These are phyloP conservation scores for Globisporangium rhizosaccharum DNA, from an alignment of 352 stramenopile species.

Conservation along the genomic window DNA sequence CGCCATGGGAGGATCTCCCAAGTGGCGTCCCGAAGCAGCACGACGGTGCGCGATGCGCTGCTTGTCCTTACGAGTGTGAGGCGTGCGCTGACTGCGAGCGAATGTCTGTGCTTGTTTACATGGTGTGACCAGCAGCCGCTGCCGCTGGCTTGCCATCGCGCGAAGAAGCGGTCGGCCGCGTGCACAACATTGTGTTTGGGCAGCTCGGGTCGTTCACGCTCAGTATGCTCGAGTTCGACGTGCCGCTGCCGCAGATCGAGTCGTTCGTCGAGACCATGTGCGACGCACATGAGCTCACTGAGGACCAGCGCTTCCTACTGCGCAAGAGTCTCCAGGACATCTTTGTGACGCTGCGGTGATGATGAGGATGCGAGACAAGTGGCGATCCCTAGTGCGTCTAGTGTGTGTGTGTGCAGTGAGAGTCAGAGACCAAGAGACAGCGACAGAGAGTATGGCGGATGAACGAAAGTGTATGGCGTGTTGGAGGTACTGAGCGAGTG, in stretches of 20 bases:
- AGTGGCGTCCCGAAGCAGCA: conserved; percentile 38
- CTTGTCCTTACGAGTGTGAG: not conserved
- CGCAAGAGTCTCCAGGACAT: conserved; percentile 81
- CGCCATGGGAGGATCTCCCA: conserved; percentile 75
- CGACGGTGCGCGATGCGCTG: conserved; percentile 22
- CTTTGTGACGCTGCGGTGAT: conserved; percentile 35
- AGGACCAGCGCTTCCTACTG: conserved; percentile 80
- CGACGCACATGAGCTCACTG: conserved; percentile 78
- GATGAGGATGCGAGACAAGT: not conserved
- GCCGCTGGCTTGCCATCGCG: conserved; percentile 42
- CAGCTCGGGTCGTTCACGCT: conserved; percentile 82
- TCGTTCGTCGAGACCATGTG: conserved; percentile 87
- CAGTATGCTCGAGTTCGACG: conserved; percentile 86
- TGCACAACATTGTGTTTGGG: conserved; percentile 88
- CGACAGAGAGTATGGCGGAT: too few species aligned
- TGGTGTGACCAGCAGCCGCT: too few species aligned
- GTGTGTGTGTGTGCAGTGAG: not conserved
- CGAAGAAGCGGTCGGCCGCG: conserved; percentile 74
- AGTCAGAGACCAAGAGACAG: conserved; percentile 83
- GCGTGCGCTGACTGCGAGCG: not conserved
- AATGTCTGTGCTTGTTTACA: not conserved
- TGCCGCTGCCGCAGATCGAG: conserved; percentile 70
- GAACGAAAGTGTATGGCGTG: too few species aligned
- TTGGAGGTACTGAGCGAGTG: too few species aligned
- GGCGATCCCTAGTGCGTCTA: too few species aligned